A percentile compares a stretch with the other conserved stretches of the same genome.
phyloP scores from a whole-genome alignment of 306 rosid genomes.

The Aeschynomene evenia region DNA sequence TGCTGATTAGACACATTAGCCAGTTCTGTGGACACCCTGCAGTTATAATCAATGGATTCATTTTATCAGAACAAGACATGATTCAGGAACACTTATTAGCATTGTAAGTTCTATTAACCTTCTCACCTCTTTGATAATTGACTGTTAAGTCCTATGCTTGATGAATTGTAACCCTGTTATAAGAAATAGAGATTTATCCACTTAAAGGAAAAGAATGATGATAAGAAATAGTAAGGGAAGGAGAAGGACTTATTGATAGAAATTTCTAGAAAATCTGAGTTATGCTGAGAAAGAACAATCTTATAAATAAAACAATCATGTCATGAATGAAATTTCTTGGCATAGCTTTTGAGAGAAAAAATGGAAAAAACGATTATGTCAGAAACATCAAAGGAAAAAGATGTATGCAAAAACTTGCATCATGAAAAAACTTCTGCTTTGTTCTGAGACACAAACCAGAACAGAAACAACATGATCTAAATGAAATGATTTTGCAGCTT shows the following conservation, averaged over 20 bases:
- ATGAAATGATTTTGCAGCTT: constrained; percentile 36
- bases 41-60: constrained; percentile 21
- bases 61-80: constrained; percentile 22
- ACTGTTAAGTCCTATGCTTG: constrained; percentile 58
- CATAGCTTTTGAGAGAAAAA: too few relatives aligned
- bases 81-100: neutral
- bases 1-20: constrained; percentile 62
- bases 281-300: neutral
- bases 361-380: too few relatives aligned
- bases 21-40: constrained; percentile 85
- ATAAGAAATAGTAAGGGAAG: constrained; percentile 4
- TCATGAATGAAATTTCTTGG: constrained; percentile 7
- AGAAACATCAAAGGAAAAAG: constrained; percentile 15
- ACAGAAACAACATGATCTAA: constrained; percentile 19
- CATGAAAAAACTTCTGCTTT: constrained; percentile 12
- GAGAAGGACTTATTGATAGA: neutral
- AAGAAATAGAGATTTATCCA: constrained; percentile 34
- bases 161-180: constrained; percentile 56
- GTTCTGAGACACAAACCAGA: constrained; percentile 17
- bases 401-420: constrained; percentile 12
- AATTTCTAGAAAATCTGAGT: neutral
- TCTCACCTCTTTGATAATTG: constrained; percentile 73
- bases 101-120: constrained; percentile 10
- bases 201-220: constrained; percentile 15
- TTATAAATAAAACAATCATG: neutral